These are phyloP conservation scores for Ettlia oleoabundans DNA, from an alignment of 139 green algal genomes.

Conservation along the genomic window DNA sequence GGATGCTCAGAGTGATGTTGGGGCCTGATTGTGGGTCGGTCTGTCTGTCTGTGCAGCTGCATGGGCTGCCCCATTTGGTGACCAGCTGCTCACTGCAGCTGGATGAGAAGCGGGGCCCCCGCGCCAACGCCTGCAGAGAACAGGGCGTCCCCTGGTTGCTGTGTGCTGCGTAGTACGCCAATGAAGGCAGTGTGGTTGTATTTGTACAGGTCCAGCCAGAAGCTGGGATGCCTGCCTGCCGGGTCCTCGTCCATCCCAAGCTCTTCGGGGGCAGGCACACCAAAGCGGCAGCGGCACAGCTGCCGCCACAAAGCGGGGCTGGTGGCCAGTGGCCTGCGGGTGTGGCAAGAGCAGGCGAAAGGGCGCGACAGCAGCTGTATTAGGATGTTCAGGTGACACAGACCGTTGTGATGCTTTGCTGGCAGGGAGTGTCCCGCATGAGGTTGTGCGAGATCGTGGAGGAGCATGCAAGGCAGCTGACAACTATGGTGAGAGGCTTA, in stretches of 20 bases:
- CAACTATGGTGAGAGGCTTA: no score
- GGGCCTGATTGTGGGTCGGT: no score
- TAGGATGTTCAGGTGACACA: no score
- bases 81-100: slow-evolving; percentile 7
- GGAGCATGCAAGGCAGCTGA: no score
- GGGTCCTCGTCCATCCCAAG: not conserved
- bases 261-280: slow-evolving; percentile 9
- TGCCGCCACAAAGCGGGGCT: slow-evolving; percentile 40
- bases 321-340: slow-evolving; percentile 21
- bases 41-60: not conserved
- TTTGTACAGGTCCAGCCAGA: slow-evolving; percentile 47
- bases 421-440: no score
- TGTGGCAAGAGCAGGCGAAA: not conserved
- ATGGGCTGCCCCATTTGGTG: no score
- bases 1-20: no score
- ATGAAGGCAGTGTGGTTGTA: slow-evolving; percentile 24
- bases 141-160: not conserved
- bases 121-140: not conserved
- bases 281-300: slow-evolving; percentile 41
- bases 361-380: not conserved
- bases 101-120: slow-evolving; percentile 10
- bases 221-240: not conserved
- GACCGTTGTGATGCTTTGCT: no score
- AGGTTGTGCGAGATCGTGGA: no score
- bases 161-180: not conserved